These are phyloP conservation scores for Penicillium roqueforti DNA, from an alignment of 495 filamentous ascomycete species.

Conservation along the genomic window DNA sequence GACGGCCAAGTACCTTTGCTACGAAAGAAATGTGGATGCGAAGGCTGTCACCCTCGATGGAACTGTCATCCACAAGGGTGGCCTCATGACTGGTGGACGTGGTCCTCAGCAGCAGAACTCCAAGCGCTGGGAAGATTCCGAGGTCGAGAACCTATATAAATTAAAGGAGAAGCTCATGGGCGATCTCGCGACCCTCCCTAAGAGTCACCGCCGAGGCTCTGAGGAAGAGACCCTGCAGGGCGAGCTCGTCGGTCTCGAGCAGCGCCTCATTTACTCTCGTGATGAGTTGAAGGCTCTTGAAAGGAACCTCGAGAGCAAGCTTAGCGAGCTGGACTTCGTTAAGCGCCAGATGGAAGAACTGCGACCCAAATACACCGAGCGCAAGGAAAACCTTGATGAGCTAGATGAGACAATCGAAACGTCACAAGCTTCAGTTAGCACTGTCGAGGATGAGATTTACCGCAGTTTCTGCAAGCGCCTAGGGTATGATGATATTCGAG, in stretches of 20 bases:
- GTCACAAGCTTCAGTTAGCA: slow-evolving; percentile 71
- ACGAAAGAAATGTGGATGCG: slow-evolving; percentile 76
- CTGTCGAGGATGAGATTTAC: slow-evolving; percentile 87
- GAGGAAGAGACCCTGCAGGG: slow-evolving; percentile 78
- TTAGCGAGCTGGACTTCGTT: slow-evolving; percentile 71
- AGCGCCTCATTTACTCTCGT: slow-evolving; percentile 63
- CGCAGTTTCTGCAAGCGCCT: slow-evolving; percentile 79
- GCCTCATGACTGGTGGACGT: slow-evolving; percentile 92
- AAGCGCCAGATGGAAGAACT: slow-evolving; percentile 67
- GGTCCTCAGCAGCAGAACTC: slow-evolving; percentile 68
- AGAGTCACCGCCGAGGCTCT: slow-evolving; percentile 62
- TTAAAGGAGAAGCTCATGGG: slow-evolving; percentile 65
- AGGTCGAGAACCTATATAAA: slow-evolving; percentile 74
- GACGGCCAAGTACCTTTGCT: slow-evolving; percentile 85
- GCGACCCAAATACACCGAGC: slow-evolving; percentile 72
- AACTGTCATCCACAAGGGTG: slow-evolving; percentile 93
- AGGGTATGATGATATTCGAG: slow-evolving; percentile 82
- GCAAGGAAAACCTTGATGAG: slow-evolving; percentile 60
- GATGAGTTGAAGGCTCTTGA: slow-evolving; percentile 79
- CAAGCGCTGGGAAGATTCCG: slow-evolving; percentile 83
- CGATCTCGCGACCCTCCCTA: slow-evolving; percentile 72
- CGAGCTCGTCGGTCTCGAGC: slow-evolving; percentile 79
- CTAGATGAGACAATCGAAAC: slow-evolving; percentile 61
- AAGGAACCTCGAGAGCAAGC: slow-evolving; percentile 80
- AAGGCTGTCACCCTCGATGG: slow-evolving; percentile 93